Conservation (phyloP, 2,329 filamentous ascomycete genomes). For the Exophiala aquamarina region DNA sequence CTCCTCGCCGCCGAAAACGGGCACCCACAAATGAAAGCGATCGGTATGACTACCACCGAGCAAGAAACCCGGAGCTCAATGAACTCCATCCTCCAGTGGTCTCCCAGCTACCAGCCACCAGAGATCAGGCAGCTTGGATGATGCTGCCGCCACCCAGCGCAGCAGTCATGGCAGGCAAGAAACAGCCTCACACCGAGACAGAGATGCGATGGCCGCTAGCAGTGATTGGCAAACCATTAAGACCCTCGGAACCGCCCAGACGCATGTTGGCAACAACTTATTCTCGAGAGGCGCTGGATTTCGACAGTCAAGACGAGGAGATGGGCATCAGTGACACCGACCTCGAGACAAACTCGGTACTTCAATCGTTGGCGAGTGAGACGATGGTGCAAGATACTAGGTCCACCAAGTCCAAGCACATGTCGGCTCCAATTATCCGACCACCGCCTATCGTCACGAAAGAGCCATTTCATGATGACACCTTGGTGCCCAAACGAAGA, state of each 20-base stretch:
- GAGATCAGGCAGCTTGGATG: constrained; percentile 82
- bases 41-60: constrained; percentile 57
- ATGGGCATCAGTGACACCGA: constrained; percentile 3
- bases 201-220: constrained; percentile 24
- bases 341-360: neutral
- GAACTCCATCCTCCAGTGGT: constrained; percentile 84
- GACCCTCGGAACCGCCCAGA: constrained; percentile 1
- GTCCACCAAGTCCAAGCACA: constrained; percentile 9
- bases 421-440: constrained; percentile 17
- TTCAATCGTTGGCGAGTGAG: no score
- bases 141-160: constrained; percentile 86
- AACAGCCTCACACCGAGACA: constrained; percentile 38
- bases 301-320: constrained; percentile 9
- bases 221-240: constrained; percentile 19
- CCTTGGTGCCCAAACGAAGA: constrained; percentile 16
- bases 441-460: constrained; percentile 6
- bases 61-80: constrained; percentile 72
- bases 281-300: constrained; percentile 14
- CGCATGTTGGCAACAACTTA: neutral
- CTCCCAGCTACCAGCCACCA: constrained; percentile 68
- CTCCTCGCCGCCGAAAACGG: constrained; percentile 34
- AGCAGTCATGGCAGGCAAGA: constrained; percentile 86
- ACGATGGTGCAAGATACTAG: no score
- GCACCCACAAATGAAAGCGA: constrained; percentile 39
- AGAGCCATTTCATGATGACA: constrained; percentile 10